Conservation (phyloP, 1,284 basidiomycete genomes). For the Ustanciosporium gigantosporum region DNA sequence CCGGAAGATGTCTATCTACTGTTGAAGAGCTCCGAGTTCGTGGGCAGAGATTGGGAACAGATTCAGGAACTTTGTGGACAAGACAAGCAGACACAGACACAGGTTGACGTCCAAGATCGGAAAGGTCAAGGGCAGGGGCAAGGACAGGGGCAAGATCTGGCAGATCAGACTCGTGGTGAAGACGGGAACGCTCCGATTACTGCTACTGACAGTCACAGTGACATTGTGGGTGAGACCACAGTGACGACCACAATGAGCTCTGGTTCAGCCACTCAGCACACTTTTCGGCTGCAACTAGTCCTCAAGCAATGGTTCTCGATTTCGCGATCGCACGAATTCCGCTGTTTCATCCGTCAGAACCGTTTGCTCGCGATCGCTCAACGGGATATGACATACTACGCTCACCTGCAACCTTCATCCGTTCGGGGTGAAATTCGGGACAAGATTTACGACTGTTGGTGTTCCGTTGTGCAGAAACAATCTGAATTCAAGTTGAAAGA, state of each 20-base stretch:
- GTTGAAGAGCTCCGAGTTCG: conserved; percentile 89
- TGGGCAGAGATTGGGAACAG: conserved; percentile 75
- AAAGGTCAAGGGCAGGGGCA: neutral
- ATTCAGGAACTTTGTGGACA: conserved; percentile 31
- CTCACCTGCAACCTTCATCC: conserved; percentile 68
- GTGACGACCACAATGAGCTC: neutral
- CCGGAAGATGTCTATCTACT: conserved; percentile 89
- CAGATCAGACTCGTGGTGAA: neutral
- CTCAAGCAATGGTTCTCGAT: conserved; percentile 88
- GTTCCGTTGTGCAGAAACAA: conserved; percentile 67
- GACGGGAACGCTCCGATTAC: neutral
- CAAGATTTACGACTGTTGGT: conserved; percentile 71
- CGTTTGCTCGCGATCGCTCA: conserved; percentile 74
- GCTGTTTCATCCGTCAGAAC: conserved; percentile 36
- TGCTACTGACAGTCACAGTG: neutral
- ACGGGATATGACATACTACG: conserved; percentile 78
- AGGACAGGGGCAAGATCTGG: neutral
- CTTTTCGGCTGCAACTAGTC: conserved; percentile 68
- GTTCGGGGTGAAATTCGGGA: conserved; percentile 68
- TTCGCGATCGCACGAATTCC: conserved; percentile 68
- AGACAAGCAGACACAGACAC: no score
- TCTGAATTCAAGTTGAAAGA: conserved; percentile 10
- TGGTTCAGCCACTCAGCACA: neutral
- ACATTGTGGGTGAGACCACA: neutral
- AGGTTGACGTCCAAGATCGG: no score